These are phyloP conservation scores for Dothiorella sarmentorum DNA, from an alignment of 2,329 filamentous ascomycete genomes.

Conservation along the genomic window DNA sequence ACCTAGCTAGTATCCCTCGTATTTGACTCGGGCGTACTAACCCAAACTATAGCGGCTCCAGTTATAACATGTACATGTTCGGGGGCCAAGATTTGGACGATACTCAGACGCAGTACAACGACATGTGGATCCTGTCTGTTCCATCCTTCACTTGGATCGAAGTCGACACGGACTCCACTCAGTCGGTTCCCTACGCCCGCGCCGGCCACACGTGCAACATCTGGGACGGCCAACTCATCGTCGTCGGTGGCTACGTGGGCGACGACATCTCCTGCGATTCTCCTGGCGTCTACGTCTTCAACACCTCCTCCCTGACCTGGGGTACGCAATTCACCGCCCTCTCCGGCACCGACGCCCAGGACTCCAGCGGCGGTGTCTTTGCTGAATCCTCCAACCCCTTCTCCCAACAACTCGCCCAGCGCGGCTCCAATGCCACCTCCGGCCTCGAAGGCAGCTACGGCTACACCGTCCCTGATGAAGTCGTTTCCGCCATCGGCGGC, in stretches of 20 bases:
- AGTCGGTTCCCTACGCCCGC: conserved; percentile 54
- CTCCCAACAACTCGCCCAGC: conserved; percentile 50
- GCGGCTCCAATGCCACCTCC: conserved; percentile 45
- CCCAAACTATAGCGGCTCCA: conserved; percentile 52
- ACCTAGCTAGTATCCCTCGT: neutral
- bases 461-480: conserved; percentile 65
- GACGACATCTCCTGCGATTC: conserved; percentile 60
- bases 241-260: conserved; percentile 68
- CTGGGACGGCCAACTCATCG: conserved; percentile 78
- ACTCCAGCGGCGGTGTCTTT: conserved; percentile 25
- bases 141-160: conserved; percentile 78
- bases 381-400: conserved; percentile 36
- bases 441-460: conserved; percentile 58
- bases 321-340: conserved; percentile 65
- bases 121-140: conserved; percentile 76
- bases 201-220: conserved; percentile 73
- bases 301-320: conserved; percentile 68
- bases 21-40: conserved; percentile 11
- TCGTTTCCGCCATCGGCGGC: conserved; percentile 67
- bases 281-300: conserved; percentile 72
- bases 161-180: conserved; percentile 52
- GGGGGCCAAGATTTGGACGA: conserved; percentile 68
- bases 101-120: conserved; percentile 59
- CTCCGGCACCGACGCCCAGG: conserved; percentile 47
- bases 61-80: conserved; percentile 75